Base-by-base conservation (phyloP, 2,329 filamentous ascomycete species). In the Aphanocladium album region DNA sequence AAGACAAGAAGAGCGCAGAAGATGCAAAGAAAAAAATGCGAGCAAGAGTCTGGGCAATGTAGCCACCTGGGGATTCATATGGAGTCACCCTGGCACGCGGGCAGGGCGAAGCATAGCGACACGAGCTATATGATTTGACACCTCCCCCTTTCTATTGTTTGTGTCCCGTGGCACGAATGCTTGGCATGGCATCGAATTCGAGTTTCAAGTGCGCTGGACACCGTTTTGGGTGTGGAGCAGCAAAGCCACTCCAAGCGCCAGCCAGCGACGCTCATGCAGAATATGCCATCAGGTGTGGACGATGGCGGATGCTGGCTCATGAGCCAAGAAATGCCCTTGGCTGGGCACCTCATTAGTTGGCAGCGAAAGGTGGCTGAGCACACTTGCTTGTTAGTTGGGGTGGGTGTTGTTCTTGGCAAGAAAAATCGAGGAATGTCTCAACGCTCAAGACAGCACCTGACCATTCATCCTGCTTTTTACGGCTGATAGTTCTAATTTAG, bases 281-380 rank as follows among this genome's bases (percentile, higher is more conserved):
- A n/a, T 35, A 43, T 33, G 56, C 19, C 19, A 6, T 23, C 2
- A 21, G 43, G 21, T 33, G n/a, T 19, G 14, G 8, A 7, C 27
- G 8, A 49, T 30, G 33, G 45, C 55, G 27, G 27, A 37, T 3
- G 30, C 53, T 43, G 46, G n/a, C 46, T 51, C 3, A 19, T 17
- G 49, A 58, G 57, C 57, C 57, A 59, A 59, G 57, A 17, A 46
- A 45, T n/a, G 39, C 47, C n/a, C 16, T 41, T 53, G 49, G 57
- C 57, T 53, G 25, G 57, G 57, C 57, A 46, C 35, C 27, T 30
- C n/a, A 43, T 57, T 43, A 11, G 35, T 25, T 58, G 46, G 56
- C 54, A 17, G 46, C 35, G 30, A 14, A 45, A 16, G 5, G 49
- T 59, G 57, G 57, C 57, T 52, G 57, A 52, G 57, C 27, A 52